Conservation (phyloP, 2,329 filamentous ascomycete genomes). For the Fusarium sublunatum region DNA sequence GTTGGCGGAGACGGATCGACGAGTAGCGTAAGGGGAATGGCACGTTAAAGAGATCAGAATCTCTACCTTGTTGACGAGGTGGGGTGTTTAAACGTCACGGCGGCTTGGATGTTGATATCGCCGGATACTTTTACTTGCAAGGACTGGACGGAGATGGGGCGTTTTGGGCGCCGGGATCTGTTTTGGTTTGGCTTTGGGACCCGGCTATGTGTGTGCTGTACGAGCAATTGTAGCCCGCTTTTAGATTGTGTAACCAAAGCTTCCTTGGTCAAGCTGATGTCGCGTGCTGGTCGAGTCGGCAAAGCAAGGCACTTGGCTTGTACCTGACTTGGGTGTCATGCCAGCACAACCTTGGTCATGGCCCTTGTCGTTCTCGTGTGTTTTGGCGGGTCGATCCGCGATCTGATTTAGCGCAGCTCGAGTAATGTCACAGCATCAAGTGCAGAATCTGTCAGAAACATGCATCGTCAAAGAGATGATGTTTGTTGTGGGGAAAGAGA, state of each 20-base stretch:
- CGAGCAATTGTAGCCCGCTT: background rate
- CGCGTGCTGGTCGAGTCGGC: constrained; percentile 17
- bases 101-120: constrained; percentile 27
- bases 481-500: constrained; percentile 26
- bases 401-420: constrained; percentile 10
- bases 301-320: constrained; percentile 21
- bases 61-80: constrained; percentile 8
- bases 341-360: constrained; percentile 14
- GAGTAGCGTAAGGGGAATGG: constrained; percentile 52
- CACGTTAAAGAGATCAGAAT: background rate
- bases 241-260: background rate
- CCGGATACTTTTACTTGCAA: constrained; percentile 19
- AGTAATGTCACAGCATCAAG: background rate
- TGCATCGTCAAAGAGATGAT: constrained; percentile 12
- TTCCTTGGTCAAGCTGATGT: constrained; percentile 18
- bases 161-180: constrained; percentile 34
- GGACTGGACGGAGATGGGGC: constrained; percentile 18
- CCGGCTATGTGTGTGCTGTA: constrained; percentile 1
- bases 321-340: constrained; percentile 5
- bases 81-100: constrained; percentile 22
- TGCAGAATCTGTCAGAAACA: constrained; percentile 27
- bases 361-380: constrained; percentile 16
- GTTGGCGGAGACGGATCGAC: constrained; percentile 65
- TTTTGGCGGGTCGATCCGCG: constrained; percentile 17
- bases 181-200: constrained; percentile 25